These are phyloP conservation scores for Blastobotrys malaysiensis DNA, from an alignment of 1,139 yeast species.

Conservation along the genomic window DNA sequence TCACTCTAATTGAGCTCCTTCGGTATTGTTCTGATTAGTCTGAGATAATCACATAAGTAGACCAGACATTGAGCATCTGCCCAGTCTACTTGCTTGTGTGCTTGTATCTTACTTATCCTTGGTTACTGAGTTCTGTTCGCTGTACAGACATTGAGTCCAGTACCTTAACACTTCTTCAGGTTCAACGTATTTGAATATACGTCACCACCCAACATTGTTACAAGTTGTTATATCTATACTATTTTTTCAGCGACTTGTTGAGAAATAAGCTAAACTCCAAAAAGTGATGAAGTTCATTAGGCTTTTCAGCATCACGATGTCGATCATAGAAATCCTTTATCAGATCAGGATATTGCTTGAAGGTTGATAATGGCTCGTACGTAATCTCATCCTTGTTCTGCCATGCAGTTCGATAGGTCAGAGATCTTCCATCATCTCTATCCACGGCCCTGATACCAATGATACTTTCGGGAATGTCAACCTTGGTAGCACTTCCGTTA, in stretches of 20 bases:
- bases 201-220: too few relatives aligned
- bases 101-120: too few relatives aligned
- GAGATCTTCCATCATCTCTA: not conserved
- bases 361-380: not conserved
- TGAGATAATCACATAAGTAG: too few relatives aligned
- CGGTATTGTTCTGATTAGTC: too few relatives aligned
- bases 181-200: too few relatives aligned
- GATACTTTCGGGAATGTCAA: not conserved
- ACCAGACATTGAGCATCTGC: too few relatives aligned
- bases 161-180: too few relatives aligned
- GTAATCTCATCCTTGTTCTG: not conserved
- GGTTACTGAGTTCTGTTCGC: too few relatives aligned
- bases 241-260: not conserved
- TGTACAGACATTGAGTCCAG: too few relatives aligned
- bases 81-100: too few relatives aligned
- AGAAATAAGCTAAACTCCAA: not conserved
- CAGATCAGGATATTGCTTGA: not conserved
- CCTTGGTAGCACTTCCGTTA: not conserved
- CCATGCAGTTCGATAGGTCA: not conserved
- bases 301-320: not conserved
- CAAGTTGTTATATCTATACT: not conserved
- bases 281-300: not conserved
- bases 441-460: not conserved
- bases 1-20: too few relatives aligned
- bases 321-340: not conserved